Base-by-base conservation (phyloP, 495 filamentous ascomycete species). In the Collariella sp. region DNA sequence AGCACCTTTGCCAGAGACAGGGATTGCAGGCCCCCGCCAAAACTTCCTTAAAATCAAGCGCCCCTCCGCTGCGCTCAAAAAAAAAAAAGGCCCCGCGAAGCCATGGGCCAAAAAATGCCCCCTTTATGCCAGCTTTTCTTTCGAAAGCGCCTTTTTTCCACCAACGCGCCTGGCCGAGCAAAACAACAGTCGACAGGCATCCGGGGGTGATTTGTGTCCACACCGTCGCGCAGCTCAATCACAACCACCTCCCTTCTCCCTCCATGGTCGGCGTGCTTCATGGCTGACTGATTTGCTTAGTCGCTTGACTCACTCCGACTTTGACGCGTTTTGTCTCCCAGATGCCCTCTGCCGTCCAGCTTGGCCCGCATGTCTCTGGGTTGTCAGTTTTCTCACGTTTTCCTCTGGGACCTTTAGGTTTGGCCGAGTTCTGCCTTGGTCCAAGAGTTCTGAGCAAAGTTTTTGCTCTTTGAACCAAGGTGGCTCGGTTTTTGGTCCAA, bases 271-370 rank as follows among this genome's bases (percentile, higher is more conserved):
- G n/a, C 41, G 45, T 26, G 36, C 20, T 24, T 26, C 18, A 38
- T 42, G 38, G 39, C 43, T 44, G 50, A 54, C 45, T 53, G 56
- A 58, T 58, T 54, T 49, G 38, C 24, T 38, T 11, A 46, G 49
- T 40, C 26, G 10, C 26, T 40, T 36, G 41, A 35, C 43, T 29
- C 42, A 44, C 15, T 18, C 19, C 29, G 26, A 34, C 24, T 41
- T 26, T 26, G 34, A 9, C 15, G 18, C 20, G 36, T 18, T 5
- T 7, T 40, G 18, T 6, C 23, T 48, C 45, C 20, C 36, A 2
- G n/a, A n/a, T 49, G 29, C 44, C 29, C 12, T 33, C 16, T 31
- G 44, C 34, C 13, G 23, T 31, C 24, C 34, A 34, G 13, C n/a
- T 38, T 35, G 45, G 24, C 31, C 40, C 10, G 12, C 24, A 26